Percentiles rank a stretch among this genome's conserved stretches.
Evolutionary conservation across 805 yeast genomes (phyloP).

Genomic region (Jamesozyma jinghongensis): DNA sequence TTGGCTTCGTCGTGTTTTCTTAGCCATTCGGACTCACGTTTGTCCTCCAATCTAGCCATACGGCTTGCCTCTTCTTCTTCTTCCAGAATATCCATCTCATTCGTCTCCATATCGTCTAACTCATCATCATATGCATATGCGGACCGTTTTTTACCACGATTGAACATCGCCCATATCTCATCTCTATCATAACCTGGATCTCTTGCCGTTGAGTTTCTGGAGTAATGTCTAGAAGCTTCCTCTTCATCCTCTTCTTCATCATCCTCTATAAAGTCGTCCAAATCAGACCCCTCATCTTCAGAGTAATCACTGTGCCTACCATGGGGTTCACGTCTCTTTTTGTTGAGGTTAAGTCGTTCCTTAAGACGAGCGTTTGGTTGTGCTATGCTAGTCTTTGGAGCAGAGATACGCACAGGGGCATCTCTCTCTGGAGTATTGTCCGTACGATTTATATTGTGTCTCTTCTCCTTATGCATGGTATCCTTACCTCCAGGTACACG

Average conservation of each 20-base stretch:
- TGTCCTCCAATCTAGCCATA: constrained; percentile 69
- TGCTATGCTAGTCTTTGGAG: constrained; percentile 3
- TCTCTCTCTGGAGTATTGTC: neutral
- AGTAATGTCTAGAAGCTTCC: constrained; percentile 37
- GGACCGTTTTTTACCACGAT: constrained; percentile 45
- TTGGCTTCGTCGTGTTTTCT: constrained; percentile 40
- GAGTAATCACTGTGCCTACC: neutral
- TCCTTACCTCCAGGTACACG: no score
- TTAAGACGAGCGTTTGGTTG: constrained; percentile 3
- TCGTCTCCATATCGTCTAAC: constrained; percentile 75
- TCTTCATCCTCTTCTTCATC: constrained; percentile 42
- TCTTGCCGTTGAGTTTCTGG: neutral
- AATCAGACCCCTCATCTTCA: constrained; percentile 12
- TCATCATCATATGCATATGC: constrained; percentile 33
- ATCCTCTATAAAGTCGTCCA: constrained; percentile 28
- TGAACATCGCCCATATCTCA: constrained; percentile 85
- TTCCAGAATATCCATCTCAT: constrained; percentile 77
- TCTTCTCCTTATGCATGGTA: no score
- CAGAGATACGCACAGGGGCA: neutral
- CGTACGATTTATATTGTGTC: no score
- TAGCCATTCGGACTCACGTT: constrained; percentile 55
- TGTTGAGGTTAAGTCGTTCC: neutral
- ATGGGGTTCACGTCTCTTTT: neutral
- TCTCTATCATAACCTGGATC: constrained; percentile 60
- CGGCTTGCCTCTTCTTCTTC: constrained; percentile 69